These are phyloP conservation scores for Metschnikowia peoriensis DNA, from an alignment of 805 yeast species.

Conservation along the genomic window DNA sequence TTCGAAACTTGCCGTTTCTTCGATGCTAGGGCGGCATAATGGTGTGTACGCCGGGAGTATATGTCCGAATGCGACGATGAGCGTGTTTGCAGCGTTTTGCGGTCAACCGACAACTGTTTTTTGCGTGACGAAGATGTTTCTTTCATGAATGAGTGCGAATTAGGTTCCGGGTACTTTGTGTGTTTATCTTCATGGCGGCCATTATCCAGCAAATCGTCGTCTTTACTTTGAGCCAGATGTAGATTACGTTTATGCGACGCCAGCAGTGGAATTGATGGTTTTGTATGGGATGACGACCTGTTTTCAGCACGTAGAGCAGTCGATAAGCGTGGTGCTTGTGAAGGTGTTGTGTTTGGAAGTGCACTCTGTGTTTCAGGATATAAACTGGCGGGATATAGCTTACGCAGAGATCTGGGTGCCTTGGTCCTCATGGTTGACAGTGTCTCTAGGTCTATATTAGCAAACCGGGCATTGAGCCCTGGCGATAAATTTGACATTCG, in stretches of 20 bases:
- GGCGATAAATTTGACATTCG: conserved; percentile 20
- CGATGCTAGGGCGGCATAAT: conserved; percentile 8
- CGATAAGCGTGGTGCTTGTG: conserved; percentile 18
- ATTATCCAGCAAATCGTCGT: background rate
- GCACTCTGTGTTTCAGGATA: conserved; percentile 9
- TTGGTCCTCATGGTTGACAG: background rate
- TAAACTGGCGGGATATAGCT: conserved; percentile 11
- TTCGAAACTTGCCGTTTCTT: conserved; percentile 13
- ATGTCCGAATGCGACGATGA: conserved; percentile 16
- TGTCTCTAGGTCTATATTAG: conserved; percentile 27
- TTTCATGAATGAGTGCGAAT: conserved; percentile 38
- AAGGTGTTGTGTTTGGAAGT: conserved; percentile 18
- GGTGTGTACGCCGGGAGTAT: conserved; percentile 10
- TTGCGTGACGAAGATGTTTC: conserved; percentile 39
- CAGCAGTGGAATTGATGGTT: background rate
- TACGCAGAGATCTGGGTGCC: conserved; percentile 7
- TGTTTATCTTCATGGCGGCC: conserved; percentile 7
- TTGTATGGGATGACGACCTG: conserved; percentile 8
- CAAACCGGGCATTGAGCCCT: conserved; percentile 31
- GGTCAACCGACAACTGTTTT: conserved; percentile 21
- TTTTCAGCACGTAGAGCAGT: conserved; percentile 25
- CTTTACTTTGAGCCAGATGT: conserved; percentile 7
- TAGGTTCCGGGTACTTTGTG: conserved; percentile 11
- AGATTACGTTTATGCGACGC: conserved; percentile 14
- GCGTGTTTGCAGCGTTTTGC: conserved; percentile 7